Percentiles rank a stretch among this genome's conserved stretches.
Evolutionary conservation across 2,329 filamentous ascomycete species (phyloP).

Genomic region (Aquanectria penicillioides): DNA sequence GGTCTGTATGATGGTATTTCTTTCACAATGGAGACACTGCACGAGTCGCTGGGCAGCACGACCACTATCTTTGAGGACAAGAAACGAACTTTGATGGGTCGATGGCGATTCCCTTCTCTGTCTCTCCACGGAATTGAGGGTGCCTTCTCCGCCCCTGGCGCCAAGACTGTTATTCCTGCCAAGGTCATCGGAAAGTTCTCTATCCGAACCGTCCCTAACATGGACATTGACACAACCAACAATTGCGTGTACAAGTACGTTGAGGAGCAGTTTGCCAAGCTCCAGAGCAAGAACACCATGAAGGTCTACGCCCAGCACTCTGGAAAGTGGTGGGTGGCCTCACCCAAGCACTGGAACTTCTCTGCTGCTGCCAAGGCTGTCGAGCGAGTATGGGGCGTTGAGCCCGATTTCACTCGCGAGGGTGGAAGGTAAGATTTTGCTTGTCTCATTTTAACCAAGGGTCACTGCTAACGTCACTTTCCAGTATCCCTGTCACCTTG

Average conservation of each 20-base stretch:
- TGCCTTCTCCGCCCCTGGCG: constrained; percentile 90
- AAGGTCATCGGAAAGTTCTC: constrained; percentile 99
- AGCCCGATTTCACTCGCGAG: constrained; percentile 95
- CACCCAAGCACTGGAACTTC: constrained; percentile 99
- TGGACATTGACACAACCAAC: constrained; percentile 93
- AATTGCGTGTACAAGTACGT: constrained; percentile 85
- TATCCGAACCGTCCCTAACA: constrained; percentile 96
- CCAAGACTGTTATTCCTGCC: constrained; percentile 98
- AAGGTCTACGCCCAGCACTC: constrained; percentile 85
- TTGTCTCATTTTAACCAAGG: background rate
- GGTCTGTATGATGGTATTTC: constrained; percentile 88
- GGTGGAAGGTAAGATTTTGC: constrained; percentile 77
- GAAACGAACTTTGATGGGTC: constrained; percentile 91
- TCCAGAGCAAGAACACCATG: constrained; percentile 91
- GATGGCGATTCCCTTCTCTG: constrained; percentile 94
- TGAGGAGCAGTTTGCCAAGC: constrained; percentile 83
- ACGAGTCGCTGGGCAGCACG: constrained; percentile 89
- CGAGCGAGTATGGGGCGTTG: constrained; percentile 90
- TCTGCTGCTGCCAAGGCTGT: constrained; percentile 94
- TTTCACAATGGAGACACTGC: constrained; percentile 95
- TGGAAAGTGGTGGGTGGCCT: constrained; percentile 99
- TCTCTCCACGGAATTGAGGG: constrained; percentile 96
- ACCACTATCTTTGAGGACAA: constrained; percentile 90
- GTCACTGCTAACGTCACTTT: constrained; percentile 25
- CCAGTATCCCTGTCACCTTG: constrained; percentile 92